Conservation (phyloP, 2,329 filamentous ascomycete genomes). For the Periconia sp. region DNA sequence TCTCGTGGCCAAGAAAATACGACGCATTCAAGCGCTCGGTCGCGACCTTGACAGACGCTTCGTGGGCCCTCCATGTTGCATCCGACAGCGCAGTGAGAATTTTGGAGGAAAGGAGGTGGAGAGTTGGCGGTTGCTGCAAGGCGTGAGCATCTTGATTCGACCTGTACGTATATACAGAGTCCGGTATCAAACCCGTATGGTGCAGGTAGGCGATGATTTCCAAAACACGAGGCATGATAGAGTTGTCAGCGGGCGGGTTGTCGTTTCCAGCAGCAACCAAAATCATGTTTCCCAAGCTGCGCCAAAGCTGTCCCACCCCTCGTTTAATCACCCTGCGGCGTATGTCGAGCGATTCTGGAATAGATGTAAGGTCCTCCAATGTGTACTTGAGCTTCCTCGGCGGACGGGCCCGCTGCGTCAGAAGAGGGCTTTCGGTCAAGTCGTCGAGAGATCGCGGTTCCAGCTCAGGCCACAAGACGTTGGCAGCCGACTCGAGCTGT, state of each 20-base stretch:
- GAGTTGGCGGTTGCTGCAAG: constrained; percentile 54
- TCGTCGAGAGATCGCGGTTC: constrained; percentile 23
- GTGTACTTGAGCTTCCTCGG: constrained; percentile 19
- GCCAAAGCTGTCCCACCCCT: constrained; percentile 54
- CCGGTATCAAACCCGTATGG: constrained; percentile 54
- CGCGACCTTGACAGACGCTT: constrained; percentile 39
- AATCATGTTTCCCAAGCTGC: constrained; percentile 54
- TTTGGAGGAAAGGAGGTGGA: constrained; percentile 55
- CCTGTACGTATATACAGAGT: constrained; percentile 51
- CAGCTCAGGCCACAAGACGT: constrained; percentile 23
- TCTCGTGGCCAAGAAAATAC: constrained; percentile 51
- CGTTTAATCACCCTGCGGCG: constrained; percentile 34
- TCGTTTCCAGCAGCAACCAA: constrained; percentile 39
- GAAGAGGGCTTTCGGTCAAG: constrained; percentile 31
- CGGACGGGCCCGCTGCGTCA: constrained; percentile 19
- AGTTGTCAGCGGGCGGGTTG: constrained; percentile 19
- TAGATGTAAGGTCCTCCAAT: constrained; percentile 32
- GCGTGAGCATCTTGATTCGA: constrained; percentile 41
- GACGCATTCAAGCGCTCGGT: constrained; percentile 40
- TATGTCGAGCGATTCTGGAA: constrained; percentile 31
- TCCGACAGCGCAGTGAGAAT: constrained; percentile 58
- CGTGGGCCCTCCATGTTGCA: constrained; percentile 56
- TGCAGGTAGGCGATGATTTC: constrained; percentile 57
- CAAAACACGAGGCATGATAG: constrained; percentile 52
- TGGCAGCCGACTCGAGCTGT: constrained; percentile 21